These are phyloP conservation scores for Climacium dendroides DNA, from an alignment of 225 moss, liverwort and hornwort genomes.

Conservation along the genomic window DNA sequence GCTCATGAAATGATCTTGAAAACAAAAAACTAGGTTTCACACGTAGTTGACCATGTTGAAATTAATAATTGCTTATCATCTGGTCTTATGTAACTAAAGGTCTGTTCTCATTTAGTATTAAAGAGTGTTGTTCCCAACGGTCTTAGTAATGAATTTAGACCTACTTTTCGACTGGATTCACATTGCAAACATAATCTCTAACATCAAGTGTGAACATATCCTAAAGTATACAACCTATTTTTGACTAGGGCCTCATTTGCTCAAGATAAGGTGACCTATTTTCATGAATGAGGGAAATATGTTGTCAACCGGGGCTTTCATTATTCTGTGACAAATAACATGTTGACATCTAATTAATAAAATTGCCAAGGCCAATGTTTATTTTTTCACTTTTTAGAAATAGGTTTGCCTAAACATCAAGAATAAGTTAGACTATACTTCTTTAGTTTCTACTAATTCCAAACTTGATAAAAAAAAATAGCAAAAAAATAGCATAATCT, in stretches of 20 bases:
- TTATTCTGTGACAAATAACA: not conserved
- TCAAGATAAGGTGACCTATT: not conserved
- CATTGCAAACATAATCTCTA: too few relatives aligned
- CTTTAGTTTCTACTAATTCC: too few relatives aligned
- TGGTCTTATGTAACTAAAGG: too few relatives aligned
- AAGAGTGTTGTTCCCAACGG: too few relatives aligned
- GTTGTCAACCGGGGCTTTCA: accelerated
- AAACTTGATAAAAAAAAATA: not conserved
- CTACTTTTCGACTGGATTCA: too few relatives aligned
- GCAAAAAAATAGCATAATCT: not conserved
- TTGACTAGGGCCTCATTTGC: accelerated
- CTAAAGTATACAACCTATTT: not conserved
- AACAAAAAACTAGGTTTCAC: too few relatives aligned
- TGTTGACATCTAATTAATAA: not conserved
- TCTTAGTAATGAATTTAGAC: too few relatives aligned
- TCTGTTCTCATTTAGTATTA: too few relatives aligned
- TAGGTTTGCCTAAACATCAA: accelerated
- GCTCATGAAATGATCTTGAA: too few relatives aligned
- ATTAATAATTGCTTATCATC: too few relatives aligned
- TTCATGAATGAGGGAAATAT: not conserved
- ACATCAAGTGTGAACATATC: too few relatives aligned
- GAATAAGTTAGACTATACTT: accelerated
- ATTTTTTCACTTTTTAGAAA: accelerated
- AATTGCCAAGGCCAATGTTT: not conserved
- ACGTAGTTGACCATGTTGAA: too few relatives aligned